Percentiles rank a stretch among this genome's conserved stretches.
phyloP scores from a whole-genome alignment of 176 grass and related monocot species.

The Poa annua region DNA sequence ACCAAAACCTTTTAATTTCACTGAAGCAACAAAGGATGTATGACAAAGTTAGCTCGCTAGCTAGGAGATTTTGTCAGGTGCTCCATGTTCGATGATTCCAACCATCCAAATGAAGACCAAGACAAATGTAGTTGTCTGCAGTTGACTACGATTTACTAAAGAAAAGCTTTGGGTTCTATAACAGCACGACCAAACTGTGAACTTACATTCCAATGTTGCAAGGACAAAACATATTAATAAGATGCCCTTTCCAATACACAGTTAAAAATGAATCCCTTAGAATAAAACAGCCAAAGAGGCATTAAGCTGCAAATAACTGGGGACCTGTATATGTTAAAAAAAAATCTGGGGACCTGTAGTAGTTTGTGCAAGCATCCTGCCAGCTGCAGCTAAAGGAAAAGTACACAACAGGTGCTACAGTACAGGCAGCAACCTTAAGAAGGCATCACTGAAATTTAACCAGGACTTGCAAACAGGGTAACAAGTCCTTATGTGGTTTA shows the following conservation, averaged over 20 bases:
- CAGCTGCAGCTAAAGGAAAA: background rate
- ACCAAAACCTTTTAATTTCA: background rate
- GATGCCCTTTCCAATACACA: slow-evolving; percentile 2
- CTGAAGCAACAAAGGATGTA: background rate
- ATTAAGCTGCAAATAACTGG: background rate
- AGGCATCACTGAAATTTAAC: slow-evolving; percentile 6
- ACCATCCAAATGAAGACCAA: slow-evolving; percentile 17
- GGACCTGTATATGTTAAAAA: background rate
- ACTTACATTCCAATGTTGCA: slow-evolving; percentile 3
- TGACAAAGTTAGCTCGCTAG: background rate
- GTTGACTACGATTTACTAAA: slow-evolving; percentile 9
- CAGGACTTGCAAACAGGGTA: background rate
- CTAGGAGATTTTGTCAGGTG: slow-evolving; percentile 14
- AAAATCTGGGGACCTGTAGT: background rate
- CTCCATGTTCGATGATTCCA: slow-evolving; percentile 16
- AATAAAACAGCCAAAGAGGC: background rate
- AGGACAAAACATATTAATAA: background rate
- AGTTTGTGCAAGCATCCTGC: slow-evolving; percentile 7
- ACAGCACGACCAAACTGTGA: slow-evolving; percentile 11
- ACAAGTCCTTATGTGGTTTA: background rate
- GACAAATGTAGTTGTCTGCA: background rate
- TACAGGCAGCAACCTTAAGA: background rate
- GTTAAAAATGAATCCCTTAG: background rate
- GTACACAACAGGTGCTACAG: background rate
- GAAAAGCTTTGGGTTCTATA: background rate